These are phyloP conservation scores for Psidium guajava DNA, from an alignment of 345 rosid species.

Conservation along the genomic window DNA sequence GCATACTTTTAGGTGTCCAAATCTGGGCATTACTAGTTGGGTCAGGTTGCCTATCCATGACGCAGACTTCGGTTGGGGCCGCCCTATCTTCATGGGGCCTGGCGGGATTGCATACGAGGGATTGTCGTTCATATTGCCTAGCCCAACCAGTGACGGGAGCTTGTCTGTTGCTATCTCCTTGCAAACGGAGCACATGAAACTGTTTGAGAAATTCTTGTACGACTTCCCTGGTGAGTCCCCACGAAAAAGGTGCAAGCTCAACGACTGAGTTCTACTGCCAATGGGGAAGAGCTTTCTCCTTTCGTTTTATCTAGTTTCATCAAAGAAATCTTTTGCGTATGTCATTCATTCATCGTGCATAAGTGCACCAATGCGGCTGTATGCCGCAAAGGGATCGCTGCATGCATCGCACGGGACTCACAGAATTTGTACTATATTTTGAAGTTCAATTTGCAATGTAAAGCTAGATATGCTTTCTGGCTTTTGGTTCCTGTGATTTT, in stretches of 20 bases:
- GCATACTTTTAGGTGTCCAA: conserved; percentile 75
- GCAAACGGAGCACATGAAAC: conserved; percentile 71
- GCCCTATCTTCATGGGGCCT: conserved; percentile 90
- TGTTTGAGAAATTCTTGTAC: conserved; percentile 48
- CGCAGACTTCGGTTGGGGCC: conserved; percentile 94
- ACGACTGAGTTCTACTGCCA: background rate
- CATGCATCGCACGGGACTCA: background rate
- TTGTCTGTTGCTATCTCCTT: conserved; percentile 71
- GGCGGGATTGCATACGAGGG: conserved; percentile 86
- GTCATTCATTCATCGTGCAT: background rate
- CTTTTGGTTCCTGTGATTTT: background rate
- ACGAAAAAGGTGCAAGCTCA: background rate
- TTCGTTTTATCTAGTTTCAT: background rate
- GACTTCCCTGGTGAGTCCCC: conserved; percentile 5
- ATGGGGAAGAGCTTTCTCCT: background rate
- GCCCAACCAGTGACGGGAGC: conserved; percentile 69
- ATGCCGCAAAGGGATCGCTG: background rate
- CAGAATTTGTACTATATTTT: background rate
- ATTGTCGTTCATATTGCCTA: conserved; percentile 62
- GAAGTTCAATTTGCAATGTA: background rate
- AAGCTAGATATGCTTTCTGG: background rate
- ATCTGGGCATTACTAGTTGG: conserved; percentile 89
- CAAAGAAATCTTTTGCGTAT: background rate
- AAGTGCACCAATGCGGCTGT: background rate
- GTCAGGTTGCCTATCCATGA: conserved; percentile 76